Percentiles rank a stretch among this genome's conserved stretches.
phyloP scores from a whole-genome alignment of 192 early-diverging fungal genomes.

The Backusella tarrabulga region DNA sequence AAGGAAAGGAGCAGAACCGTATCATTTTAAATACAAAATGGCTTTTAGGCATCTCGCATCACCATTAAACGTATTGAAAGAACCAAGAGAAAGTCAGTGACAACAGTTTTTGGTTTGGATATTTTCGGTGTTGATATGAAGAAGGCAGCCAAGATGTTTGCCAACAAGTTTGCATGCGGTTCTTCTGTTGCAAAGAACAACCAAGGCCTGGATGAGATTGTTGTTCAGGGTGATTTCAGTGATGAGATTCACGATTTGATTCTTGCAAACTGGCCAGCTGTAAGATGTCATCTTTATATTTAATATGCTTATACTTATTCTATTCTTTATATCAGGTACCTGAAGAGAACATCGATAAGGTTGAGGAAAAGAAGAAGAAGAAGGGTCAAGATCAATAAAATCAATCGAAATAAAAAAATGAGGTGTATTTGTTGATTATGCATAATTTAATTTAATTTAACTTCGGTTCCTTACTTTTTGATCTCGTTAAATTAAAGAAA shows the following conservation, averaged over 20 bases:
- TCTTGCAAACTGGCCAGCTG: constrained; percentile 67
- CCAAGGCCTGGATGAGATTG: constrained; percentile 91
- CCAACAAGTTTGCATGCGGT: constrained; percentile 93
- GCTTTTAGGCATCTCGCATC: constrained; percentile 56
- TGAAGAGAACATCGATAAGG: constrained; percentile 71
- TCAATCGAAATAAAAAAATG: not conserved
- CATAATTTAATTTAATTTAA: too few species aligned
- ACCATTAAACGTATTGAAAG: constrained; percentile 87
- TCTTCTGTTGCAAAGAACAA: constrained; percentile 92
- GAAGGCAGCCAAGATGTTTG: constrained; percentile 95
- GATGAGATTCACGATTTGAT: constrained; percentile 89
- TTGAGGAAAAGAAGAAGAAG: constrained; percentile 76
- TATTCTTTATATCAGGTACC: constrained; percentile 49
- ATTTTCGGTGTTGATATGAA: constrained; percentile 95
- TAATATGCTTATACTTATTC: not conserved
- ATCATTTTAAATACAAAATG: not conserved
- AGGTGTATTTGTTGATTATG: not conserved
- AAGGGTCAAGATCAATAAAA: constrained; percentile 36
- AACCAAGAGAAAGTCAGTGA: constrained; percentile 92
- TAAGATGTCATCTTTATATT: constrained; percentile 34
- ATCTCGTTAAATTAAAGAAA: too few species aligned
- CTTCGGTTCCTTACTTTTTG: too few species aligned
- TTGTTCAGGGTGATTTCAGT: constrained; percentile 94
- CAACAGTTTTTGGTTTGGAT: constrained; percentile 80
- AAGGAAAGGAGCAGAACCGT: constrained; percentile 14